Conservation (phyloP, 73 alveolate species). For the Tetrahymena borealis region DNA sequence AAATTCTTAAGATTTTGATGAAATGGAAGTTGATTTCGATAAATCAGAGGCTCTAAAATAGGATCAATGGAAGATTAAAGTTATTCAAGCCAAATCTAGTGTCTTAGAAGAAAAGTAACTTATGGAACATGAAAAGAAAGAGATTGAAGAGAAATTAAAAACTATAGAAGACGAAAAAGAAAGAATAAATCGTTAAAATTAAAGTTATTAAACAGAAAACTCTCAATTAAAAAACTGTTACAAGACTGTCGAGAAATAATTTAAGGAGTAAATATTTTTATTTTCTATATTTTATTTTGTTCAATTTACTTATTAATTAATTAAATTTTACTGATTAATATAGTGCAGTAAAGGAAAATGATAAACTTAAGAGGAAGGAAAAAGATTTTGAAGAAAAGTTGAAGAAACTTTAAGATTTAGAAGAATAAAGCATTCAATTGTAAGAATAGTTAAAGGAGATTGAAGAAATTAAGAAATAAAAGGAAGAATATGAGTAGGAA, state of each 20-base stretch:
- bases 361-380: not conserved
- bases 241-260: not conserved
- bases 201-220: not conserved
- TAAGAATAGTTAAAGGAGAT: not conserved
- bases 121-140: not conserved
- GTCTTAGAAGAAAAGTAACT: not conserved
- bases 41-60: not conserved
- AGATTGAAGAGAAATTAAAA: not conserved
- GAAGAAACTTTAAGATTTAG: not conserved
- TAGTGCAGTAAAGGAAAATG: not conserved
- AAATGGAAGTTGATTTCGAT: not conserved
- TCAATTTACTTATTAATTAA: not conserved
- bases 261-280: not conserved
- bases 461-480: not conserved
- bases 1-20: not conserved
- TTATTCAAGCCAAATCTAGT: not conserved
- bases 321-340: no score
- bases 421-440: not conserved
- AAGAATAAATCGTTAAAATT: not conserved
- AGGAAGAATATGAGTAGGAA: not conserved
- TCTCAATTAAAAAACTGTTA: not conserved
- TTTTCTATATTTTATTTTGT: not conserved
- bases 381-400: not conserved
- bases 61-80: not conserved
- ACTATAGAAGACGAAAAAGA: not conserved